A percentile compares a stretch with the other conserved stretches of the same genome.
phyloP scores from a whole-genome alignment of 805 yeast species.

The Ogataea populi-albae region DNA sequence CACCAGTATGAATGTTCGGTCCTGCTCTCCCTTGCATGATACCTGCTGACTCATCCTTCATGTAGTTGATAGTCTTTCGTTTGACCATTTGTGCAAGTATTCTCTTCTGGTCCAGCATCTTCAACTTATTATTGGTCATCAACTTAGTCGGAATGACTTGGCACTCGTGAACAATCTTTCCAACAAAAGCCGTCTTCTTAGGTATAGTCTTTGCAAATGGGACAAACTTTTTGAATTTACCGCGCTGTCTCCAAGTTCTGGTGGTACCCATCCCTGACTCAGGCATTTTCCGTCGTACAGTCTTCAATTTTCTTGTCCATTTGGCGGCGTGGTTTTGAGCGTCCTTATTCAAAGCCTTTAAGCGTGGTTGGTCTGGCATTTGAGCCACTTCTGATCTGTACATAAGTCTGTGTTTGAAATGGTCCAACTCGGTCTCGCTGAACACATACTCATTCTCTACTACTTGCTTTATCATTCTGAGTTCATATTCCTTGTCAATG shows the following conservation, averaged over 20 bases:
- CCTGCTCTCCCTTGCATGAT: constrained; percentile 85
- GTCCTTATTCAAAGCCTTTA: constrained; percentile 39
- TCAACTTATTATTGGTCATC: constrained; percentile 63
- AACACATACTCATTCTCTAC: constrained; percentile 86
- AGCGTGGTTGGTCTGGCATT: constrained; percentile 51
- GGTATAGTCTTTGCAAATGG: constrained; percentile 88
- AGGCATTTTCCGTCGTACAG: constrained; percentile 21
- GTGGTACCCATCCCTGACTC: constrained; percentile 34
- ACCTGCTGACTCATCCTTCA: constrained; percentile 72
- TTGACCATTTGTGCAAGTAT: constrained; percentile 31
- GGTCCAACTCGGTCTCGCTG: constrained; percentile 76
- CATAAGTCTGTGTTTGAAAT: constrained; percentile 52
- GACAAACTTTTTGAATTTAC: constrained; percentile 41
- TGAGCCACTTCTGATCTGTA: constrained; percentile 49
- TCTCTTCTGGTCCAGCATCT: constrained; percentile 46
- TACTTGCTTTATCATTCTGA: constrained; percentile 70
- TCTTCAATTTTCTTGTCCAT: constrained; percentile 29
- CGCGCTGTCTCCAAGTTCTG: constrained; percentile 12
- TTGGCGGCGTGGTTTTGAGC: constrained; percentile 32
- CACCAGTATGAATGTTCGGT: constrained; percentile 68
- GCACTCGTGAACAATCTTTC: constrained; percentile 91
- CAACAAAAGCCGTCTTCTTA: constrained; percentile 78
- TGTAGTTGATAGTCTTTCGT: constrained; percentile 52
- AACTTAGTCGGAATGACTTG: constrained; percentile 75
- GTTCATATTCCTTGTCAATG: constrained; percentile 82